Evolutionary conservation across 257 asterid genomes (phyloP), one percentile per base, ranked within the genome.

Genomic region (Nicotiana undulata): DNA sequence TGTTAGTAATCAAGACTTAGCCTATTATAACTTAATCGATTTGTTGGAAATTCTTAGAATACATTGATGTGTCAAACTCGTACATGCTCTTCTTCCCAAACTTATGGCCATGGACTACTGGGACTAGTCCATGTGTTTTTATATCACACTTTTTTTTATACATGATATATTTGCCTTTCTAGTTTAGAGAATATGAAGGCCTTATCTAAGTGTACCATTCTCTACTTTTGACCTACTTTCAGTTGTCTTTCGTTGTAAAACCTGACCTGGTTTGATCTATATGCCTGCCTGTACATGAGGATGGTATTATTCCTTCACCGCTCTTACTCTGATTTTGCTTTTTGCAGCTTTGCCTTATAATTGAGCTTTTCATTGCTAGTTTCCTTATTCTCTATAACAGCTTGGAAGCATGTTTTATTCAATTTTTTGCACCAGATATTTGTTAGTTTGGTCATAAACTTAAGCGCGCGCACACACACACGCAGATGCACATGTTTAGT

Each of bases 51-150:
- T n/a, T n/a, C n/a, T n/a, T n/a, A n/a, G n/a, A n/a, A n/a, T n/a
- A n/a, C n/a, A n/a, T n/a, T n/a, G n/a, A n/a, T n/a, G n/a, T n/a
- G n/a, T n/a, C n/a, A n/a, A n/a, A n/a, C n/a, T n/a, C n/a, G 97
- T 92, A 91, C 75, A 32, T 66, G 53, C 53, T 66, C 24, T 34
- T 34, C 17, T 18, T 34, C 75, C 52, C 51, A 65, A 31, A 9
- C 17, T 65, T 32, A 20, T 65, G 44, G 16, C 51, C 17, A 65
- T 17, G 75, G 34, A 32, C 75, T 16, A 9, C 75, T 66, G 53
- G 52, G 75, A 34, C 34, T 66, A 18, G 17, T 66, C 52, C 75
- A 34, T 34, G 75, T 4, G 28, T 66, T 66, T 66, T 32, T 66
- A 66, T 51, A 17, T 20, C 51, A 34, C 17, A 4, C n/a, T n/a